Evolutionary conservation across 1,139 yeast species (phyloP).

Genomic region (Pichia sp.): DNA sequence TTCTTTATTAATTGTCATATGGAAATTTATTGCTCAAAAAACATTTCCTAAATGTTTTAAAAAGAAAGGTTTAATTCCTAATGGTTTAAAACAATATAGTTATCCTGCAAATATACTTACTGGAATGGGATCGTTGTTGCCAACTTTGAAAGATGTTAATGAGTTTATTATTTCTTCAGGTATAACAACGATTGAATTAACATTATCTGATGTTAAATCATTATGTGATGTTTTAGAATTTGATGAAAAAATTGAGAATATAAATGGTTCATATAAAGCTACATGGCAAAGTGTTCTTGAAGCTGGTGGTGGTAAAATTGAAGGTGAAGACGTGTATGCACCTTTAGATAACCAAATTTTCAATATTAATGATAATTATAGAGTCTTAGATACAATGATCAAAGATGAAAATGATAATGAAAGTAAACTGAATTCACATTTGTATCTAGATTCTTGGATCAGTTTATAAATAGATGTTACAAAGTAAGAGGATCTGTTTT

Average conservation of each 20-base stretch:
- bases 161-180: constrained; percentile 70
- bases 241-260: constrained; percentile 77
- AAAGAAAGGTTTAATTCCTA: constrained; percentile 20
- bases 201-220: constrained; percentile 65
- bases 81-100: constrained; percentile 23
- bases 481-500: too few relatives aligned
- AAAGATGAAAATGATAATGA: constrained; percentile 5
- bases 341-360: constrained; percentile 25
- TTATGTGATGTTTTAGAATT: constrained; percentile 82
- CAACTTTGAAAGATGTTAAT: constrained; percentile 65
- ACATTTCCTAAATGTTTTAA: constrained; percentile 69
- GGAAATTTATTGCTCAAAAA: constrained; percentile 75
- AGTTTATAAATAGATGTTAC: constrained; percentile 13
- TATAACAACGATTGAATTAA: constrained; percentile 77
- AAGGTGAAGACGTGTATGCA: constrained; percentile 25
- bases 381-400: constrained; percentile 22
- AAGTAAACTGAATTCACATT: constrained; percentile 2
- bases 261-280: constrained; percentile 40
- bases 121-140: constrained; percentile 35
- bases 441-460: constrained; percentile 27
- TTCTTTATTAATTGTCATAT: constrained; percentile 71
- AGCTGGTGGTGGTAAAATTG: constrained; percentile 46
- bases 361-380: constrained; percentile 27
- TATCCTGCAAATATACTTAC: constrained; percentile 37
- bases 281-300: constrained; percentile 55